Conservation (phyloP, 306 rosid species). For the Ammopiptanthus mongolicus region DNA sequence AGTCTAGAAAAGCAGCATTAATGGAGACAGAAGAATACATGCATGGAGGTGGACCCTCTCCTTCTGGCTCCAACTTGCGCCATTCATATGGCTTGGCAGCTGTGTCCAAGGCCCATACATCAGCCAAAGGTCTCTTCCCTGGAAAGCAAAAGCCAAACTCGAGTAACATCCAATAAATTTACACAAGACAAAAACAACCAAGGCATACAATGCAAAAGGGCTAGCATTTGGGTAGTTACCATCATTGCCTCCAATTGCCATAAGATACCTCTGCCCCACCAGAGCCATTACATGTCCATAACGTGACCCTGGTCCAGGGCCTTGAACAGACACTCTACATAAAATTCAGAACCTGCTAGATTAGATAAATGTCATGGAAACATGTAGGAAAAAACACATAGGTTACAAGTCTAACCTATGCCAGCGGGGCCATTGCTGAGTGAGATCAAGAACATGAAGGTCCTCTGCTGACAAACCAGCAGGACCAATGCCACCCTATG, state of each 20-base stretch:
- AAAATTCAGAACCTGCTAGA: conserved; percentile 34
- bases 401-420: conserved; percentile 64
- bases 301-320: conserved; percentile 99
- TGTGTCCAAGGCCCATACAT: conserved; percentile 98
- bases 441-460: conserved; percentile 98
- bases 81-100: conserved; percentile 99
- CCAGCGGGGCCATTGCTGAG: conserved; percentile 97
- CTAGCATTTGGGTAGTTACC: conserved; percentile 44
- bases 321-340: conserved; percentile 95
- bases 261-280: conserved; percentile 99
- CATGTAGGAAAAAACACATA: not conserved
- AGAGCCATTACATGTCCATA: conserved; percentile 99
- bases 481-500: conserved; percentile 97
- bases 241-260: conserved; percentile 99
- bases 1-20: conserved; percentile 14
- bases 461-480: conserved; percentile 99
- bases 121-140: conserved; percentile 99
- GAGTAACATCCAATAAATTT: conserved; percentile 6
- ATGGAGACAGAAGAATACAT: conserved; percentile 52
- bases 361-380: conserved; percentile 22
- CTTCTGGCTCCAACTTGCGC: conserved; percentile 99
- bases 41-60: conserved; percentile 99
- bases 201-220: not conserved
- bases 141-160: conserved; percentile 31
- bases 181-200: conserved; percentile 9